phyloP scores from a whole-genome alignment of 768 basidiomycete species.

The Suillus tomentosus region DNA sequence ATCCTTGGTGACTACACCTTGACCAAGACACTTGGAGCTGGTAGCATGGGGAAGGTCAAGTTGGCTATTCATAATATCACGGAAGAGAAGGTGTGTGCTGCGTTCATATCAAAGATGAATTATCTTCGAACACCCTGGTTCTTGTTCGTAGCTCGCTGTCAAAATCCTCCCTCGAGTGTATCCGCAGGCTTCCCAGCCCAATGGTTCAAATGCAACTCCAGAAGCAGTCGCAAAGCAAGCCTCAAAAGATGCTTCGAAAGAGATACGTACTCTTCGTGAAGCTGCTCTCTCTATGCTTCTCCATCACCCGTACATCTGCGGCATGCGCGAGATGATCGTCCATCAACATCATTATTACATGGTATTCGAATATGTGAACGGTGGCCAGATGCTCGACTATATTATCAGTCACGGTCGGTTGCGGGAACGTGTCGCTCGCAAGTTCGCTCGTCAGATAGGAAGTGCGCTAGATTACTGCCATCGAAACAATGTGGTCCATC shows the following conservation, averaged over 20 bases:
- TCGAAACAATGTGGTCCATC: conserved; percentile 95
- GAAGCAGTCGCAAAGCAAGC: conserved; percentile 77
- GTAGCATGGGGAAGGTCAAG: conserved; percentile 99
- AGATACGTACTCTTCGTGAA: conserved; percentile 94
- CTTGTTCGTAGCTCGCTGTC: conserved; percentile 77
- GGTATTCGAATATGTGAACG: conserved; percentile 98
- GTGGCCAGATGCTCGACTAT: conserved; percentile 99
- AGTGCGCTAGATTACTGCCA: conserved; percentile 97
- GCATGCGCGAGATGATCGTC: conserved; percentile 98
- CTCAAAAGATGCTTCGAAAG: conserved; percentile 90
- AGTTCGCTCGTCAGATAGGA: conserved; percentile 97
- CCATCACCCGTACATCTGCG: conserved; percentile 98
- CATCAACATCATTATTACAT: conserved; percentile 99
- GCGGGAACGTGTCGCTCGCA: conserved; percentile 92
- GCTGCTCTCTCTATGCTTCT: conserved; percentile 93
- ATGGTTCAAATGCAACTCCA: conserved; percentile 46
- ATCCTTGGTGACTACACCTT: conserved; percentile 94
- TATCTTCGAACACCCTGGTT: not conserved
- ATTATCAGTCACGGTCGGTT: conserved; percentile 98
- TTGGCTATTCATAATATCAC: conserved; percentile 86
- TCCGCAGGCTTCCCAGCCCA: conserved; percentile 55
- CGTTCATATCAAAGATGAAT: conserved; percentile 8
- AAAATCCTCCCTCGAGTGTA: conserved; percentile 93
- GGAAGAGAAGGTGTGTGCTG: conserved; percentile 81
- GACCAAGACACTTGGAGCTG: conserved; percentile 95